Conservation (phyloP, 352 stramenopile species). For the Pythium periplocum region DNA sequence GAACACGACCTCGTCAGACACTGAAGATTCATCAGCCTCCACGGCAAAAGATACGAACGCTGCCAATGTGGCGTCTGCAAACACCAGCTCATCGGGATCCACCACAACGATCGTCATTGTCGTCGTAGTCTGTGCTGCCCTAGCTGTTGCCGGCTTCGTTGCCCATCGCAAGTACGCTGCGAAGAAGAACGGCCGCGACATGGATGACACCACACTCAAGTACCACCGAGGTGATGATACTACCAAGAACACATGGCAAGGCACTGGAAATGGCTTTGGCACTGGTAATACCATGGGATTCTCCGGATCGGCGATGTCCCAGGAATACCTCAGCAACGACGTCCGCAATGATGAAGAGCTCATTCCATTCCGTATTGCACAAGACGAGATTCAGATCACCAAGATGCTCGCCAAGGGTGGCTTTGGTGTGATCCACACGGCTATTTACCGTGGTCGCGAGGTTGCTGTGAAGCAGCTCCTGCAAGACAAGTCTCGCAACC, state of each 20-base stretch:
- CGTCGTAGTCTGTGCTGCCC: not conserved
- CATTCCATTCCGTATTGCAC: conserved; percentile 9
- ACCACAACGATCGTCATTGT: conserved; percentile 4
- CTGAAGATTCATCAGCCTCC: not conserved
- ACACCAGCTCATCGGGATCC: conserved; percentile 2
- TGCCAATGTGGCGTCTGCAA: not conserved
- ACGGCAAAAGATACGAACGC: not conserved
- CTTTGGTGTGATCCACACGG: conserved; percentile 17
- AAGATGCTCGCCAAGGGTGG: conserved; percentile 14
- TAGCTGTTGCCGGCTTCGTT: not conserved
- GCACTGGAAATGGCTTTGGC: not conserved
- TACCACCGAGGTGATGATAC: too few species aligned
- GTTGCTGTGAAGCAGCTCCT: conserved; percentile 19
- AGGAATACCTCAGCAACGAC: conserved; percentile 18
- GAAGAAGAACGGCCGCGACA: not conserved
- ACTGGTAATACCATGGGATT: not conserved
- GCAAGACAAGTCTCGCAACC: conserved; percentile 19
- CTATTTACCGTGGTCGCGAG: not conserved
- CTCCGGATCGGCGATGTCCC: not conserved
- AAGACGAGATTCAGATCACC: conserved; percentile 7
- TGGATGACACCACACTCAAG: too few species aligned
- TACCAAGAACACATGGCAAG: too few species aligned
- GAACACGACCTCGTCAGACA: not conserved
- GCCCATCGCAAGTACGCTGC: not conserved
- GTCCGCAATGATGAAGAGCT: conserved; percentile 18